Base-by-base conservation (phyloP, 129 eudicot species). In the Artemisia argyi region DNA sequence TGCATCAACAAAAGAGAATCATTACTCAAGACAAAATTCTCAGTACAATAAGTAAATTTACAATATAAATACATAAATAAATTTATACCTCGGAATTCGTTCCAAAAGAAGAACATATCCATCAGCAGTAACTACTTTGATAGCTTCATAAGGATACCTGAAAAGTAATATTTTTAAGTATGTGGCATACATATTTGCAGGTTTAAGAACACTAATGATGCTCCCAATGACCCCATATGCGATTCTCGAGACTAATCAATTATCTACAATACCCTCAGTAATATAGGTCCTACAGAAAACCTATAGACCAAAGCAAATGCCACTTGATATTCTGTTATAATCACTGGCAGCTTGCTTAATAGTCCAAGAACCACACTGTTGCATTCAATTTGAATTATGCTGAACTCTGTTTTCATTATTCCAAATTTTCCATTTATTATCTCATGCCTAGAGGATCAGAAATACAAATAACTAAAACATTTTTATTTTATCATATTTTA, bases 111-210 rank as follows among this genome's bases (percentile, higher is more conserved):
- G 96, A 71, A 90, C 84, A 80, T 95, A 95, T 63, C 99, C 99
- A 83, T 95, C 99, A 69, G 82, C 75, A 14, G 99, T 95, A 73
- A 95, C 88, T 58, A 95, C 99, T 39, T 66, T 85, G 42, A 95
- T 86, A 68, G 96, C 91, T 86, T 95, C 99, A 90, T 95, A 95
- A 1, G 99, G 99, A 76, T 90, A 95, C 85, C 99, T 95, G 77
- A 69, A 74, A 35, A 64, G 57, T 28, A 8, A 66, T 55, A 76
- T 88, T 91, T 32, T 86, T 46, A 85, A 85, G 54, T 42, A 2
- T 39, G 11, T 62, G 35, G 56, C 57, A 16, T 66, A 50, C 67
- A 47, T 44, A 20, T 0, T 20, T 20, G 22, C 22, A 20, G 22
- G 22, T 58, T 68, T 61, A 65, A 32, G 44, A 53, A 20, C 60